Evolutionary conservation across 805 yeast genomes (phyloP), one percentile per base, ranked within the genome.

Genomic region (Saccharomycopsis sp.): DNA sequence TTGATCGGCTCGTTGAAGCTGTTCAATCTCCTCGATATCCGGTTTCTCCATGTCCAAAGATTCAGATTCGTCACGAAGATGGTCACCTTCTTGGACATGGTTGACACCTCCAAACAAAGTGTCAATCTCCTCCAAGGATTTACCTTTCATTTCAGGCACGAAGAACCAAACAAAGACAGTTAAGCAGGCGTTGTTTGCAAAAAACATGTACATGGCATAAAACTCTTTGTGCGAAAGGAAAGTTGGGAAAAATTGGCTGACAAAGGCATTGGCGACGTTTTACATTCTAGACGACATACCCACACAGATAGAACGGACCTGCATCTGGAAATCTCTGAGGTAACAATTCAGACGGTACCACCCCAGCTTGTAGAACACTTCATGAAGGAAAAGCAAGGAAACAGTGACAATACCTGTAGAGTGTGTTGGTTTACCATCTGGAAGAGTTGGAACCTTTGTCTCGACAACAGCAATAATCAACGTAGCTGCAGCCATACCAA

Each of bases 291-390:
- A 47, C 52, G 88, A 85, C 65, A 83, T 76, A 21, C 86, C 79
- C 83, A 85, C 84, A 12, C 82, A 79, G 4, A 68, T 66, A 54
- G 80, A 78, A 70, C 83, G 79, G 63, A 84, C 81, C 72, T 84
- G 79, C 64, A 82, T 75, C 59, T 89, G 89, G 70, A 82, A 50
- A 84, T 73, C 69, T 85, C 91, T 50, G 88, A 80, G 24, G 83
- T 82, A 60, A 84, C 77, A 53, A 83, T 82, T 73, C 79, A 85
- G 34, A 82, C 81, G 61, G 83, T 82, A 60, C 89, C 89, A 47
- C 89, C 90, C 84, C 87, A 82, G 77, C 2, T 90, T 90, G 67
- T 85, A 85, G 70, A 76, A 82, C 71, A 82, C 73, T 57, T 85
- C 81, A 72, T 77, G 85, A 53, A 84, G 67, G 71, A 87, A 83